A percentile compares a stretch with the other conserved stretches of the same genome.
Conservation (phyloP, 192 early-diverging fungal genomes). For the Coemansia javaensis region DNA sequence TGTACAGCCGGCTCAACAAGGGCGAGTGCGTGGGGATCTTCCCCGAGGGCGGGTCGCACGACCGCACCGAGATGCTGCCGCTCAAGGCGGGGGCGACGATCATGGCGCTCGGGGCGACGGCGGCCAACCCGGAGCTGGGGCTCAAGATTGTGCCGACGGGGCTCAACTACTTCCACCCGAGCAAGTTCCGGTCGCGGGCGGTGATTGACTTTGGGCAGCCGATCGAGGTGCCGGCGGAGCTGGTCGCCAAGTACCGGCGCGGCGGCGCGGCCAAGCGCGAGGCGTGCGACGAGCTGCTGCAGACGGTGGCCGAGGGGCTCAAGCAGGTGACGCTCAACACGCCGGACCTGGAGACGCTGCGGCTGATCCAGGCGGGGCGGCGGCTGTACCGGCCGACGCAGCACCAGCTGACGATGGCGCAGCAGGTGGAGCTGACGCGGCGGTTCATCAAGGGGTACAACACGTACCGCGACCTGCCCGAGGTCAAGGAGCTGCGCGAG, state of each 20-base stretch:
- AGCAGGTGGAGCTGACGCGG: conserved; percentile 85
- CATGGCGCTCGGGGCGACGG: conserved; percentile 89
- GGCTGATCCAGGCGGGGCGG: conserved; percentile 89
- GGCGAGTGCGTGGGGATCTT: conserved; percentile 91
- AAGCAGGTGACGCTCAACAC: conserved; percentile 90
- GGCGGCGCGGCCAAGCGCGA: conserved; percentile 81
- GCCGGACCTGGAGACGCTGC: conserved; percentile 79
- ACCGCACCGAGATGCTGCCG: conserved; percentile 92
- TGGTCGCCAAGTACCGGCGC: conserved; percentile 75
- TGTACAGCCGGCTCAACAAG: conserved; percentile 69
- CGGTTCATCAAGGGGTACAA: conserved; percentile 82
- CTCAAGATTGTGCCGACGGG: conserved; percentile 92
- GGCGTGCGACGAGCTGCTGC: conserved; percentile 76
- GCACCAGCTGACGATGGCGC: conserved; percentile 77
- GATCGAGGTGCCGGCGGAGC: conserved; percentile 68
- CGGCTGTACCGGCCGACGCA: conserved; percentile 86
- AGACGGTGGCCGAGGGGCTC: conserved; percentile 70
- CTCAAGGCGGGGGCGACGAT: conserved; percentile 84
- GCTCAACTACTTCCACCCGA: conserved; percentile 94
- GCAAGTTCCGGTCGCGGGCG: conserved; percentile 93
- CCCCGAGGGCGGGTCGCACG: conserved; percentile 97
- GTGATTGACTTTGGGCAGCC: conserved; percentile 96
- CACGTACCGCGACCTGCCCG: conserved; percentile 75
- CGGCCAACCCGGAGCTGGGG: conserved; percentile 72
- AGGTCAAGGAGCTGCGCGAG: conserved; percentile 71